Percentiles rank a stretch among this genome's conserved stretches.
Evolutionary conservation across 1,284 basidiomycete species (phyloP).

Genomic region (Abortiporus biennis): DNA sequence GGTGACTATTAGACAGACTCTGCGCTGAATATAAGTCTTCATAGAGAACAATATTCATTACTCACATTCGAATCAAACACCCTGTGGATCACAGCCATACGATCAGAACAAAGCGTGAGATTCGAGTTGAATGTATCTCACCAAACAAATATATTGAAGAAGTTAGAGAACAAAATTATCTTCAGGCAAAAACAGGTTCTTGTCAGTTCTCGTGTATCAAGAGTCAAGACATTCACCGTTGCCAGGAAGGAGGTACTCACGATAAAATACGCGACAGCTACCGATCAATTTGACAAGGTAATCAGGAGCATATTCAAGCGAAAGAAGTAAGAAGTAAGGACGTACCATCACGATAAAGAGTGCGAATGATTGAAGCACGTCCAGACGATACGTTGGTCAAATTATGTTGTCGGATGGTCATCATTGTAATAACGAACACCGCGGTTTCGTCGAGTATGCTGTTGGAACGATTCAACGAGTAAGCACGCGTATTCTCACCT

Average conservation of each 20-base stretch:
- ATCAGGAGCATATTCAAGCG: too few species aligned
- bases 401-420: neutral
- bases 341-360: neutral
- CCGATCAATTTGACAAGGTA: neutral
- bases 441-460: neutral
- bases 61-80: neutral
- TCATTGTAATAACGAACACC: neutral
- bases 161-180: neutral
- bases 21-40: too few species aligned
- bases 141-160: conserved; percentile 16
- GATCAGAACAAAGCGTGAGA: neutral
- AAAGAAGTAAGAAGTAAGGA: too few species aligned
- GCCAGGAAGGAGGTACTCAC: neutral
- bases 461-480: too few species aligned
- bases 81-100: neutral
- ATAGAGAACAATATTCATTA: too few species aligned
- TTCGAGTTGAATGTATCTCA: conserved; percentile 11
- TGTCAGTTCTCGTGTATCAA: too few species aligned
- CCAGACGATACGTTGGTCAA: neutral
- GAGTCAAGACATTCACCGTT: neutral
- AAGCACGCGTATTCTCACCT: neutral
- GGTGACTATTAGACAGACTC: too few species aligned
- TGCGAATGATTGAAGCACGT: neutral
- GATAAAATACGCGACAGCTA: neutral
- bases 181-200: too few species aligned